phyloP scores from a whole-genome alignment of 768 basidiomycete genomes.

The Hypsizygus marmoreus region DNA sequence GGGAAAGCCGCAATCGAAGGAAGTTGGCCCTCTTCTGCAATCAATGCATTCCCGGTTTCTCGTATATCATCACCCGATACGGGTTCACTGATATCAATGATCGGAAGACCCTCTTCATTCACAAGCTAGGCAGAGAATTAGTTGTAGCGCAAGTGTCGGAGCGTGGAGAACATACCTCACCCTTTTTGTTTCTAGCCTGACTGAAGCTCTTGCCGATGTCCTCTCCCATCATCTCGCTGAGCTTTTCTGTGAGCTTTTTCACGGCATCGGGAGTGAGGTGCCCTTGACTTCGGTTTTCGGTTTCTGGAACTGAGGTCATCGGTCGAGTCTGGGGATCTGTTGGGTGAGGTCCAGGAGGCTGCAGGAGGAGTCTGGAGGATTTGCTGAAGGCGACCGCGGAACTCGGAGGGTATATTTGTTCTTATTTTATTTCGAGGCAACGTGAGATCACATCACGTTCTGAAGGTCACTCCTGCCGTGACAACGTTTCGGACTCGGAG shows the following conservation, averaged over 20 bases:
- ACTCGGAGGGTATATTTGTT: no score
- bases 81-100: slow-evolving; percentile 76
- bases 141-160: slow-evolving; percentile 16
- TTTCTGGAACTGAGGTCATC: no score
- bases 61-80: slow-evolving; percentile 25
- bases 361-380: no score
- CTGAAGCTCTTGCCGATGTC: slow-evolving; percentile 33
- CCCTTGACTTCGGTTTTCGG: no score
- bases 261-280: slow-evolving; percentile 50
- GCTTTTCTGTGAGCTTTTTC: slow-evolving; percentile 56
- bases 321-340: no score
- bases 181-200: slow-evolving; percentile 50
- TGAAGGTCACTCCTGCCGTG: neutral
- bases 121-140: slow-evolving; percentile 47
- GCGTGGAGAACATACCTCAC: slow-evolving; percentile 55
- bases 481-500: no score
- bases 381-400: no score
- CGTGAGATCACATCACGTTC: slow-evolving; percentile 2
- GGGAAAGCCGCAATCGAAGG: slow-evolving; percentile 49
- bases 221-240: slow-evolving; percentile 57
- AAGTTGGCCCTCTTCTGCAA: slow-evolving; percentile 44
- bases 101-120: slow-evolving; percentile 79
- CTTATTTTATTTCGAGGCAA: neutral
- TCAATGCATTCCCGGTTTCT: slow-evolving; percentile 15
- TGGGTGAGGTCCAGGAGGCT: no score